Evolutionary conservation across 2,329 filamentous ascomycete species (phyloP).

Genomic region (Fusarium nelsonii): DNA sequence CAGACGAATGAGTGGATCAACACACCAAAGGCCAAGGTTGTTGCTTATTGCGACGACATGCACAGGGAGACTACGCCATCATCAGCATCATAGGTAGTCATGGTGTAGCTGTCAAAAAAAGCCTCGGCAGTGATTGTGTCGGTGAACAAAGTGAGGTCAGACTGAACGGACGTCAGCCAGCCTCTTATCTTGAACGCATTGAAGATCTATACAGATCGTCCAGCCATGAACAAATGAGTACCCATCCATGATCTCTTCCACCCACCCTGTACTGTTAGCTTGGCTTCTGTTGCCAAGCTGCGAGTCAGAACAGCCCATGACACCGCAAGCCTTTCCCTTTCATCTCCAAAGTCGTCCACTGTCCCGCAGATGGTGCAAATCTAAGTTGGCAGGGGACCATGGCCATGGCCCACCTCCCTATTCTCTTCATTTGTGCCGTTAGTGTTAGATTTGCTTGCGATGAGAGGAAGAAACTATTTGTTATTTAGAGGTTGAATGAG

Average conservation of each 20-base stretch:
- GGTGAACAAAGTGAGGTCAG: conserved; percentile 7
- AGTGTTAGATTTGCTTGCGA: not conserved
- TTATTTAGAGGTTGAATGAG: not conserved
- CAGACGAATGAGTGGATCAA: conserved; percentile 35
- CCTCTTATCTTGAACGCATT: conserved; percentile 7
- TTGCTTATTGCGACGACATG: conserved; percentile 35
- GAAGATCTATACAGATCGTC: conserved; percentile 1
- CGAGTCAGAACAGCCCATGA: conserved; percentile 34
- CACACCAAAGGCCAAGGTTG: conserved; percentile 23
- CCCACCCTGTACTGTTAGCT: conserved; percentile 10
- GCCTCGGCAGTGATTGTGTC: not conserved
- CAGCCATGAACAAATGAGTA: not conserved
- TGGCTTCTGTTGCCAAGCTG: conserved; percentile 15
- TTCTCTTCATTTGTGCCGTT: conserved; percentile 13
- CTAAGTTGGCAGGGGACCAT: conserved; percentile 18
- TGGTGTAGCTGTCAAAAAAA: not conserved
- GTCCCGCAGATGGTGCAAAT: conserved; percentile 32
- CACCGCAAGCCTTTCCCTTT: conserved; percentile 15
- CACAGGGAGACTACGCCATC: conserved; percentile 12
- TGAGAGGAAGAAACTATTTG: not conserved
- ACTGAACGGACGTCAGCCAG: conserved; percentile 7
- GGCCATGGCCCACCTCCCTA: conserved; percentile 24
- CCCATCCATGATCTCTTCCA: not conserved
- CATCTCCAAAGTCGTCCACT: conserved; percentile 21
- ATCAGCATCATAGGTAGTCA: not conserved